Evolutionary conservation across 306 rosid species (phyloP).

Genomic region (Sechiopsis laciniata): DNA sequence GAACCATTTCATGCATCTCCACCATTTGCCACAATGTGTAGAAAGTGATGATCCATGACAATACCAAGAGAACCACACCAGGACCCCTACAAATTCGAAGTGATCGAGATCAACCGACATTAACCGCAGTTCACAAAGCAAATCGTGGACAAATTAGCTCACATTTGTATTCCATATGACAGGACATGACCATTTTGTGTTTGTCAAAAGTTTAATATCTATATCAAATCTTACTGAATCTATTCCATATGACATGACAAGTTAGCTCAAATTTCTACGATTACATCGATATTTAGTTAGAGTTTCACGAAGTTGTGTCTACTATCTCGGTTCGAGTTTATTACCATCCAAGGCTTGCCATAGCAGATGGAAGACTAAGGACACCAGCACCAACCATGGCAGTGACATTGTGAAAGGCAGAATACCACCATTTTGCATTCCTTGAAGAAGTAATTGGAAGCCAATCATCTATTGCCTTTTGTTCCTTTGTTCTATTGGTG

Average conservation of each 20-base stretch:
- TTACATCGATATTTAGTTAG: neutral
- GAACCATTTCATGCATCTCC: too few species aligned
- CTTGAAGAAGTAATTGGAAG: slow-evolving; percentile 55
- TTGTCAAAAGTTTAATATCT: too few species aligned
- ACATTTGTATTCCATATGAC: too few species aligned
- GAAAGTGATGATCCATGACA: slow-evolving; percentile 53
- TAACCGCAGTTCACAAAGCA: neutral
- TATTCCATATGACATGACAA: too few species aligned
- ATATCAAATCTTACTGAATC: too few species aligned
- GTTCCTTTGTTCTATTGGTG: slow-evolving; percentile 18
- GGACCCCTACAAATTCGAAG: slow-evolving; percentile 60
- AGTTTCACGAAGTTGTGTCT: neutral
- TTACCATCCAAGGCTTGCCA: slow-evolving; percentile 56
- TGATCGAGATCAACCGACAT: neutral
- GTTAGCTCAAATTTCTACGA: too few species aligned
- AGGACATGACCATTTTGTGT: too few species aligned
- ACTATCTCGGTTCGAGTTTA: neutral
- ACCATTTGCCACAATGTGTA: slow-evolving; percentile 27
- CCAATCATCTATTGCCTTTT: slow-evolving; percentile 50
- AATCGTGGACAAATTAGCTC: neutral
- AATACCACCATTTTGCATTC: slow-evolving; percentile 66
- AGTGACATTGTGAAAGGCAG: slow-evolving; percentile 60
- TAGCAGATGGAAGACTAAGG: slow-evolving; percentile 41
- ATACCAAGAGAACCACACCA: slow-evolving; percentile 46
- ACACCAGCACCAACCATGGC: slow-evolving; percentile 49